Base-by-base conservation (phyloP, 1,284 basidiomycete species). In the Apiotrichum veenhuisii region DNA sequence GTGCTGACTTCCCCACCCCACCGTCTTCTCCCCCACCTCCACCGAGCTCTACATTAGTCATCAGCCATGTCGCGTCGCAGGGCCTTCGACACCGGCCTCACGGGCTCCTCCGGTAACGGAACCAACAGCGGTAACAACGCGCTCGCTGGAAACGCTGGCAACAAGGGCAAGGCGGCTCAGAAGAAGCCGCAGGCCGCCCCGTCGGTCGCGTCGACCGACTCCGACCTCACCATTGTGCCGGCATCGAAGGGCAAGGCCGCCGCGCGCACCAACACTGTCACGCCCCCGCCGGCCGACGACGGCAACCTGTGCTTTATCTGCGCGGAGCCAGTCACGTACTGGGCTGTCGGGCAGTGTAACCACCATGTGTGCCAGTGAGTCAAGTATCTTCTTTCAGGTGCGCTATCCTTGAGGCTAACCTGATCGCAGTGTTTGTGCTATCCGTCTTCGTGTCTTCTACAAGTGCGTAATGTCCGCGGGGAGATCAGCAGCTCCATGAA, bases 251-350 rank as follows among this genome's bases (percentile, higher is more conserved):
- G 27, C 44, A 45, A 50, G 26, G 18, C 49, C n/a, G 36, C 46
- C 25, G 34, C 54, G 15, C 45, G 45, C 34, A 5, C 30, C 18
- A 26, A 26, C 26, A 37, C 50, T 15, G 33, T 26, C 27, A 43
- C 55, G 0, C 55, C 62, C 11, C 47, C 62, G 1, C 66, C 64
- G 40, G 53, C 64, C 2, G 78, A 80, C 49, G 81, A 82, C 69
- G 71, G 78, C 46, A 66, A 81, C 17, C 74, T 87, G 5, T 98
- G 96, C 78, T 95, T 87, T 82, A 98, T 98, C 74, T 98, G 95
- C 70, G 93, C 95, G 1, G 93, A 98, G 71, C 88, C 88, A 2
- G 85, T 97, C 73, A 91, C 88, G 69, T 94, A 91, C 72, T 94
- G 87, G 76, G 86, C 90, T 12, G 78, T 97, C 18, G 88, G 91